Base-by-base conservation (phyloP, 352 stramenopile genomes). In the Peronospora farinosa region DNA sequence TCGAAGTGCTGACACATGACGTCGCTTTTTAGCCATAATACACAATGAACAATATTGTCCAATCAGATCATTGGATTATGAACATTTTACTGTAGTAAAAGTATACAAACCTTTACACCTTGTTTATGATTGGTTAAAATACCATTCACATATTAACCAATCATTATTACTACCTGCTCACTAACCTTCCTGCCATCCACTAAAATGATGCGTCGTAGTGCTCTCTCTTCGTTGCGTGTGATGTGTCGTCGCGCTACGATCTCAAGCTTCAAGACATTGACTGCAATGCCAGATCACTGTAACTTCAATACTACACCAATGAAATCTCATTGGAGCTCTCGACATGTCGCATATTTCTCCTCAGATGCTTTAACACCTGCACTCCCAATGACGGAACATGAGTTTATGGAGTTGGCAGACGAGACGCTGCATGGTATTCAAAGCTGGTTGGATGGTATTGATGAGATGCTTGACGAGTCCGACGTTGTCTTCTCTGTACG, bases 381-480 rank as follows among this genome's bases (percentile, higher is more conserved):
- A 1, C 38, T 57, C 10, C 44, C 72, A 9, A 65, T 87, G 50
- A 67, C 77, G n/a, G 83, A 93, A 53, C 67, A 87, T 60, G 66
- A 81, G 51, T 93, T 92, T 56, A 52, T 90, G 61, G 72, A 88
- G 54, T 59, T 90, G 31, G 82, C 78, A 25, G 83, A 93, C 54
- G 61, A 69, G 31, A 78, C 78, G 41, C 62, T 93, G 58, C 66
- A 87, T 46, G 66, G 76, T 5, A 88, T 93, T 56, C 63, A 88
- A 53, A 76, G 63, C 43, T 87, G 76, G 75, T 49, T 93, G 36
- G 83, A 92, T 50, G 83, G 81, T 33, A 76, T 93, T 25, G 83
- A 93, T 40, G 80, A 89, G 53, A 89, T 92, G 74, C 68, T 93
- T 1, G 80, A 90, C 5, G 80, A 93, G 27, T 84, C 76, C 11